Conservation (phyloP, 1,284 basidiomycete species). For the Boletellus deceptivus region DNA sequence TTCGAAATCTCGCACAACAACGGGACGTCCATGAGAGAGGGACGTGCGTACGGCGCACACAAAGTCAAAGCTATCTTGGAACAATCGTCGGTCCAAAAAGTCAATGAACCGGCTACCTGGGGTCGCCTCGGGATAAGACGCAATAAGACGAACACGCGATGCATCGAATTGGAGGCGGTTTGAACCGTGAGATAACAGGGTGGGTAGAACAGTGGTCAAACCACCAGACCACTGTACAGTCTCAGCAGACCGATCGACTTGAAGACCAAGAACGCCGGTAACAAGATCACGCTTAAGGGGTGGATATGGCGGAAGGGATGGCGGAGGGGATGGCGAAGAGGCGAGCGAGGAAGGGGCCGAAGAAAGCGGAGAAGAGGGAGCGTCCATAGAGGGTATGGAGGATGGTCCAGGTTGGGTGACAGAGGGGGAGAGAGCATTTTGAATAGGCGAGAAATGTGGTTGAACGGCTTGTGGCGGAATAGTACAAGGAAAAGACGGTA, state of each 20-base stretch:
- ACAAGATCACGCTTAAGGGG: background rate
- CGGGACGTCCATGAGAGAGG: background rate
- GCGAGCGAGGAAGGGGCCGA: background rate
- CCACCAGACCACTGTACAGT: background rate
- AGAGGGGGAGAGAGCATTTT: no score
- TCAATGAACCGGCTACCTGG: background rate
- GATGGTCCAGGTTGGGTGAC: no score
- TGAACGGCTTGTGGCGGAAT: no score
- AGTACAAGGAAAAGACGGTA: no score
- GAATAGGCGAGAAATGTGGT: no score
- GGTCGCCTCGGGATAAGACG: background rate
- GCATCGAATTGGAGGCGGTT: background rate
- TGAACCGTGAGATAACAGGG: background rate
- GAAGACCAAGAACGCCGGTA: background rate
- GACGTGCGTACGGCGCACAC: background rate
- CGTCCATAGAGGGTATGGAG: no score
- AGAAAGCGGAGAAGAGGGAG: background rate
- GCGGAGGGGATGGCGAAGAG: no score
- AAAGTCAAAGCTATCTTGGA: background rate
- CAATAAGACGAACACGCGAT: background rate
- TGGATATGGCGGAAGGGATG: background rate
- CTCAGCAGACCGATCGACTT: background rate
- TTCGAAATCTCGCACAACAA: background rate
- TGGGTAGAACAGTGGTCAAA: background rate
- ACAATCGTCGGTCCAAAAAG: background rate